Evolutionary conservation across 1,284 basidiomycete genomes (phyloP).

Genomic region (Testicularia cyperi): DNA sequence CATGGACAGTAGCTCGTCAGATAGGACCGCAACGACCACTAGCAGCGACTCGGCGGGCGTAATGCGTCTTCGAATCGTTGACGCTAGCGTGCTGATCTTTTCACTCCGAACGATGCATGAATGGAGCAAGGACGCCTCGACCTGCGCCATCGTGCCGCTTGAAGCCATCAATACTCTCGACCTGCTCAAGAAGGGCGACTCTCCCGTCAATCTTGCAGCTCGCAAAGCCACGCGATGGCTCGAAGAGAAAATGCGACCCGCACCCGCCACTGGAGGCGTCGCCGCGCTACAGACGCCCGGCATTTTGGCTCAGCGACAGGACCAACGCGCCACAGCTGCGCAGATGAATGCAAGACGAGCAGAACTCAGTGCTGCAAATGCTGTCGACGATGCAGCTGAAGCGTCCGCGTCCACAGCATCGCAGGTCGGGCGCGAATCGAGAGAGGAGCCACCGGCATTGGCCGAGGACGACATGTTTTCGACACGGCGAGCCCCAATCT

Average conservation of each 20-base stretch:
- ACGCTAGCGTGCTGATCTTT: constrained; percentile 83
- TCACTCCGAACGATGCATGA: constrained; percentile 76
- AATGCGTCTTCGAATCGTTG: constrained; percentile 66
- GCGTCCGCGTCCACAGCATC: too few species aligned
- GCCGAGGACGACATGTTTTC: constrained; percentile 19
- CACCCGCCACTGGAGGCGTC: too few species aligned
- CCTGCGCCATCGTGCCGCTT: constrained; percentile 77
- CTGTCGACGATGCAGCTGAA: background rate
- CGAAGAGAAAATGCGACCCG: constrained; percentile 63
- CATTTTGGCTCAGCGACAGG: constrained; percentile 29
- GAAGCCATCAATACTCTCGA: constrained; percentile 92
- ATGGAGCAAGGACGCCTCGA: constrained; percentile 71
- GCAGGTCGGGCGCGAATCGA: too few species aligned
- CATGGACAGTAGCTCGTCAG: too few species aligned
- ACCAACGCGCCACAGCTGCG: constrained; percentile 5
- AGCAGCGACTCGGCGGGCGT: too few species aligned
- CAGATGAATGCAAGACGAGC: constrained; percentile 15
- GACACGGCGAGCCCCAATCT: constrained; percentile 12
- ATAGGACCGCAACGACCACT: background rate
- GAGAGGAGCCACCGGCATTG: too few species aligned
- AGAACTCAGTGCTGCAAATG: background rate
- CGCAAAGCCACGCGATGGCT: constrained; percentile 77
- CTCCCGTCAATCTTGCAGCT: constrained; percentile 74
- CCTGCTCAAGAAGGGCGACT: constrained; percentile 84
- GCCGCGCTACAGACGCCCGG: too few species aligned